Evolutionary conservation across 2,329 filamentous ascomycete species (phyloP).

Genomic region (Colletotrichum eremochloae): DNA sequence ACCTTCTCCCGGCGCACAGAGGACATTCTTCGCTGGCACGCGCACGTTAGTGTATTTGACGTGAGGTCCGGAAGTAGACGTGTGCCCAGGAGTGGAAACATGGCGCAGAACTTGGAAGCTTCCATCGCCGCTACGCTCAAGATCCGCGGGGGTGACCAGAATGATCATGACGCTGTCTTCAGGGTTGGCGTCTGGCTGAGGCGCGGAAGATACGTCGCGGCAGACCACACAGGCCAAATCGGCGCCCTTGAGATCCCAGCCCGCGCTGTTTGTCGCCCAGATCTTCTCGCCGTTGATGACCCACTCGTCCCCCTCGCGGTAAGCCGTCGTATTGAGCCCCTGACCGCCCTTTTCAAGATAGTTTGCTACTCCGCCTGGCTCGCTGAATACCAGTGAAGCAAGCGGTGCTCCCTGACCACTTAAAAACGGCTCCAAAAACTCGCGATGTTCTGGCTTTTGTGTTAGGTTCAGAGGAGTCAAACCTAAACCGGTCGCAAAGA

Average conservation of each 20-base stretch:
- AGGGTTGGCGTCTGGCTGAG: conserved; percentile 44
- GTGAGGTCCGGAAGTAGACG: conserved; percentile 63
- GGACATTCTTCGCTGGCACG: conserved; percentile 61
- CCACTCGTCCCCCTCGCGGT: conserved; percentile 63
- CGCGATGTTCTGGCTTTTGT: conserved; percentile 46
- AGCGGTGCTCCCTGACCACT: conserved; percentile 58
- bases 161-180: conserved; percentile 59
- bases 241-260: conserved; percentile 66
- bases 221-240: conserved; percentile 67
- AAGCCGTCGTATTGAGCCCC: conserved; percentile 64
- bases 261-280: conserved; percentile 67
- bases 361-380: conserved; percentile 66
- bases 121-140: conserved; percentile 57
- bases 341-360: conserved; percentile 62
- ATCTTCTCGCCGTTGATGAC: conserved; percentile 68
- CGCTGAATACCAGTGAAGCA: conserved; percentile 65
- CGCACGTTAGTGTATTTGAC: conserved; percentile 61
- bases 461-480: conserved; percentile 63
- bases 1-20: conserved; percentile 55
- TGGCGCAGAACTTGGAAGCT: conserved; percentile 63
- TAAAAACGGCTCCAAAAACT: conserved; percentile 64
- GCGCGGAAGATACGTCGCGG: conserved; percentile 51
- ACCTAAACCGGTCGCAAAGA: conserved; percentile 66
- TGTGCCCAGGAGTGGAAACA: conserved; percentile 60
- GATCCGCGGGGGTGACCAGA: conserved; percentile 61